These are phyloP conservation scores for Arthrocladium fulminans DNA, from an alignment of 2,329 filamentous ascomycete species.

Conservation along the genomic window DNA sequence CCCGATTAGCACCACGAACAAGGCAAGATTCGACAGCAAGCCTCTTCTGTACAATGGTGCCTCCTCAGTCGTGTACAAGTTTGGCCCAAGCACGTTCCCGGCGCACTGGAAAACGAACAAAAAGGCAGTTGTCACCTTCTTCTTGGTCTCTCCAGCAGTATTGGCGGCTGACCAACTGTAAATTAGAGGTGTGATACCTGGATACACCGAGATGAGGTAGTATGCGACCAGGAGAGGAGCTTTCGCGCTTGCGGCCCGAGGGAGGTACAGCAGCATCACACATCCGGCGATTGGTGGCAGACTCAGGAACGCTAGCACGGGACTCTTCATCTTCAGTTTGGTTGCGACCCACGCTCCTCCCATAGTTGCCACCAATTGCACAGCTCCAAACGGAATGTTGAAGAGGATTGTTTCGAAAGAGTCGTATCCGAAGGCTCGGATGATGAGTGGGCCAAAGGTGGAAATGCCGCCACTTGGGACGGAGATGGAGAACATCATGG, in stretches of 20 bases:
- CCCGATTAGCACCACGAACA: conserved; percentile 53
- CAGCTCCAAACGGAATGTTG: conserved; percentile 25
- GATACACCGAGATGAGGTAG: conserved; percentile 51
- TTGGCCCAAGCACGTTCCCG: conserved; percentile 56
- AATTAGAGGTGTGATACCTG: conserved; percentile 55
- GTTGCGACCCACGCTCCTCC: conserved; percentile 50
- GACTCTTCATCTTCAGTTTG: conserved; percentile 46
- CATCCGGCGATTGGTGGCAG: conserved; percentile 50
- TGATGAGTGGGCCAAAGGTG: conserved; percentile 20
- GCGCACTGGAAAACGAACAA: conserved; percentile 57
- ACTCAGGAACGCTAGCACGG: conserved; percentile 46
- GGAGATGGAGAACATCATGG: conserved; percentile 46
- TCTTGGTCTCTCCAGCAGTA: conserved; percentile 60
- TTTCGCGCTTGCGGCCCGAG: conserved; percentile 38
- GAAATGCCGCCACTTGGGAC: conserved; percentile 17
- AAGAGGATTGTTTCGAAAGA: conserved; percentile 20
- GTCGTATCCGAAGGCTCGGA: conserved; percentile 20
- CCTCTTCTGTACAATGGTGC: conserved; percentile 51
- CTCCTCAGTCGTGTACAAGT: conserved; percentile 54
- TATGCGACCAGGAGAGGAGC: conserved; percentile 49
- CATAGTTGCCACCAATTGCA: conserved; percentile 53
- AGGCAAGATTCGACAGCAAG: conserved; percentile 49
- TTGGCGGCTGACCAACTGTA: conserved; percentile 61
- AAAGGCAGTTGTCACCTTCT: conserved; percentile 56
- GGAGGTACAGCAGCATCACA: conserved; percentile 45